Evolutionary conservation across 371 early-diverging fungal genomes (phyloP).

Genomic region (Mucor saturninus): DNA sequence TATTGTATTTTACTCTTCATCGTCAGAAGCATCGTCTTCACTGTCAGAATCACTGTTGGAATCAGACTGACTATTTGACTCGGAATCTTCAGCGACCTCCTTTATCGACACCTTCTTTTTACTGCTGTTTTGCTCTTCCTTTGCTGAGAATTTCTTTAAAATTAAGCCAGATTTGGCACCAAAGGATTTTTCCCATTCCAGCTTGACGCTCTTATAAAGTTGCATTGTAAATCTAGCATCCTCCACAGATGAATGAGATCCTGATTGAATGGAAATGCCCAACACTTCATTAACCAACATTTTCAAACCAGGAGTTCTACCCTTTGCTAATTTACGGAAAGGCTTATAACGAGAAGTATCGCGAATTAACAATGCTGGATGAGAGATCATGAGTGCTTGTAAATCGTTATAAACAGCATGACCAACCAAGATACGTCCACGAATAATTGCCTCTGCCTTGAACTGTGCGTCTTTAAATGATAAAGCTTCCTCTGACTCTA

Average conservation of each 20-base stretch:
- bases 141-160: slow-evolving; percentile 25
- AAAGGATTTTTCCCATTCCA: slow-evolving; percentile 79
- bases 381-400: slow-evolving; percentile 72
- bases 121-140: slow-evolving; percentile 21
- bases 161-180: slow-evolving; percentile 36
- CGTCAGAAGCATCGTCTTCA: slow-evolving; percentile 2
- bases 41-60: slow-evolving; percentile 3
- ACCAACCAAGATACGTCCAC: slow-evolving; percentile 88
- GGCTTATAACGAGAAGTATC: slow-evolving; percentile 85
- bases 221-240: slow-evolving; percentile 93
- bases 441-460: slow-evolving; percentile 76
- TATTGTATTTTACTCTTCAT: slow-evolving; percentile 1
- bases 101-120: slow-evolving; percentile 20
- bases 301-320: slow-evolving; percentile 76
- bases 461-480: slow-evolving; percentile 79
- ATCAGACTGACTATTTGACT: slow-evolving; percentile 4
- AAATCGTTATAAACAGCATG: slow-evolving; percentile 93
- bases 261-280: slow-evolving; percentile 82
- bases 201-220: slow-evolving; percentile 80
- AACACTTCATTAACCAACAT: slow-evolving; percentile 77
- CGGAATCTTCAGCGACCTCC: slow-evolving; percentile 1
- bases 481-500: slow-evolving; percentile 67
- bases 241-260: slow-evolving; percentile 90
- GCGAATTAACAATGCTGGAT: slow-evolving; percentile 78
- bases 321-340: slow-evolving; percentile 71